These are phyloP conservation scores for Sporothrix dimorphospora DNA, from an alignment of 2,329 filamentous ascomycete genomes.

Conservation along the genomic window DNA sequence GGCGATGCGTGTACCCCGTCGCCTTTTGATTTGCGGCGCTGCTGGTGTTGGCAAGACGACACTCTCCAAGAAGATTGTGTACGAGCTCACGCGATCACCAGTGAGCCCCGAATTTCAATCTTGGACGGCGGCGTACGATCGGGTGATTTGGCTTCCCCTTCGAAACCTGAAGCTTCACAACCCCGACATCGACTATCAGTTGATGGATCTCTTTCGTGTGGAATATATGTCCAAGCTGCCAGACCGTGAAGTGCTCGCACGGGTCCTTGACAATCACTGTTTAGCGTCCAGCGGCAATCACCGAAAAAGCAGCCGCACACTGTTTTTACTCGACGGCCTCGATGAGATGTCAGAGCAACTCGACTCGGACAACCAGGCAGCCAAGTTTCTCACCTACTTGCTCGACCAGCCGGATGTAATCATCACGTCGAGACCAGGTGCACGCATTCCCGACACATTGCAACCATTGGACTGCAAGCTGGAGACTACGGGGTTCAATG, in stretches of 20 bases:
- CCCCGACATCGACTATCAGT: too few relatives aligned
- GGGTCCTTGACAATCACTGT: background rate
- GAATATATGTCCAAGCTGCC: background rate
- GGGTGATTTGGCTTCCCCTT: conserved; percentile 47
- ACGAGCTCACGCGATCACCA: conserved; percentile 40
- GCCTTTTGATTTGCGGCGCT: conserved; percentile 45
- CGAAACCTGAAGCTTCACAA: conserved; percentile 40
- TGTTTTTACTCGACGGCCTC: conserved; percentile 50
- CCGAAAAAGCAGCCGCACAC: conserved; percentile 32
- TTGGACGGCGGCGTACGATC: conserved; percentile 38
- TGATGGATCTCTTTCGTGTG: background rate
- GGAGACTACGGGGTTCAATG: background rate
- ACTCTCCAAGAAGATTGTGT: conserved; percentile 48
- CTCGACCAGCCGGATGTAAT: conserved; percentile 44
- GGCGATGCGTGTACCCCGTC: conserved; percentile 30
- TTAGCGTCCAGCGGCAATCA: background rate
- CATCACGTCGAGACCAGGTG: conserved; percentile 38
- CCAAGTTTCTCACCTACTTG: conserved; percentile 38
- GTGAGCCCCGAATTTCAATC: conserved; percentile 33
- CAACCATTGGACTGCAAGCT: background rate
- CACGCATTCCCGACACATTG: background rate
- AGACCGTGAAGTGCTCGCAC: background rate
- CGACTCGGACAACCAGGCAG: conserved; percentile 31
- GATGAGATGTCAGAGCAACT: conserved; percentile 44
- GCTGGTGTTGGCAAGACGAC: conserved; percentile 48